Evolutionary conservation across 2,329 filamentous ascomycete genomes (phyloP).

Genomic region (Aaosphaeria pasadenensis): DNA sequence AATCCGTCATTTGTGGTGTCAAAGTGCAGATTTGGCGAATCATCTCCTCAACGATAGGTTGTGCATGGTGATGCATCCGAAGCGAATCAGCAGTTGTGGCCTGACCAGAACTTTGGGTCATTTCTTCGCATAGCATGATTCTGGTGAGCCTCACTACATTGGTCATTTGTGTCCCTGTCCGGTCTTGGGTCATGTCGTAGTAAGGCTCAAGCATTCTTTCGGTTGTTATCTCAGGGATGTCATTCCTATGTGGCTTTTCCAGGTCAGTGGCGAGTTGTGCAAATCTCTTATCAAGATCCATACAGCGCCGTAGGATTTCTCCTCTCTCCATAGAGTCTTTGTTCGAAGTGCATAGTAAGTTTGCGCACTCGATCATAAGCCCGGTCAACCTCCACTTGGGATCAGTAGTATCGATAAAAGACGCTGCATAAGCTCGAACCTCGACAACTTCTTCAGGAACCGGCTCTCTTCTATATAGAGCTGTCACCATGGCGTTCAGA

Average conservation of each 20-base stretch:
- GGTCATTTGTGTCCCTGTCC: conserved; percentile 26
- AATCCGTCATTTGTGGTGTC: conserved; percentile 30
- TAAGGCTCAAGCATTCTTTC: neutral
- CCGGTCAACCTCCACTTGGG: conserved; percentile 30
- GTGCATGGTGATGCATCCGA: conserved; percentile 3
- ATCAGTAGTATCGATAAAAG: conserved; percentile 17
- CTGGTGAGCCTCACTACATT: conserved; percentile 30
- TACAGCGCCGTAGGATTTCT: conserved; percentile 2
- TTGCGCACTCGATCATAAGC: conserved; percentile 18
- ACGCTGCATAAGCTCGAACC: conserved; percentile 19
- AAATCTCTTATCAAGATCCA: conserved; percentile 21
- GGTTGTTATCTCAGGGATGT: neutral
- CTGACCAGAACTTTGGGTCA: too few relatives aligned
- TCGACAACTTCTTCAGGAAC: conserved; percentile 16
- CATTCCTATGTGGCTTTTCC: neutral
- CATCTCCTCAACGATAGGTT: conserved; percentile 15
- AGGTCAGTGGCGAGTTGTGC: conserved; percentile 12
- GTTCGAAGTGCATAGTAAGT: conserved; percentile 9
- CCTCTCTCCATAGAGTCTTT: conserved; percentile 10
- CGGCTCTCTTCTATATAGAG: conserved; percentile 15
- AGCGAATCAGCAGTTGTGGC: too few relatives aligned
- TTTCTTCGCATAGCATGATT: conserved; percentile 29
- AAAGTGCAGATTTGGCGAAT: conserved; percentile 30
- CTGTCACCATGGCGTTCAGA: conserved; percentile 28
- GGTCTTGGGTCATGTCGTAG: conserved; percentile 28